Evolutionary conservation across 331 rosid genomes (phyloP).

Genomic region (Cydonia oblonga): DNA sequence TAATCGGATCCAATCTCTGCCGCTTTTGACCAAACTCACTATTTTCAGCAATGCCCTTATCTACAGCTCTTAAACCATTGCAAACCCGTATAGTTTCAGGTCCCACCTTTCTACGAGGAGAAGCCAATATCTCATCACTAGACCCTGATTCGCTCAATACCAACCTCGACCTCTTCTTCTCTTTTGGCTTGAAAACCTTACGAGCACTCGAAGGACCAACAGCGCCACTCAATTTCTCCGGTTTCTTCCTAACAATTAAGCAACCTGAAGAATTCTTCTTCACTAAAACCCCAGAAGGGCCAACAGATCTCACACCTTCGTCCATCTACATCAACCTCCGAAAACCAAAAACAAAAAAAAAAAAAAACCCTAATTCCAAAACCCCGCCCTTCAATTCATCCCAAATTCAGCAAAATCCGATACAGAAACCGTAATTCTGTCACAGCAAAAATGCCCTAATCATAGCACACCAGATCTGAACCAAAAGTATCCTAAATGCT

Average conservation of each 20-base stretch:
- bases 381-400: slow-evolving; percentile 22
- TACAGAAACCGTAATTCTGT: slow-evolving; percentile 29
- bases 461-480: slow-evolving; percentile 46
- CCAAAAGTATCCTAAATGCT: slow-evolving; percentile 19
- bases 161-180: slow-evolving; percentile 43
- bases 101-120: slow-evolving; percentile 55
- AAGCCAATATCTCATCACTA: slow-evolving; percentile 46
- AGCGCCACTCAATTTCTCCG: slow-evolving; percentile 40
- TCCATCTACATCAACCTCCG: slow-evolving; percentile 48
- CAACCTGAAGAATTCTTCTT: slow-evolving; percentile 80
- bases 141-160: slow-evolving; percentile 60
- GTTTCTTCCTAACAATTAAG: slow-evolving; percentile 67
- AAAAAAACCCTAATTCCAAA: slow-evolving; percentile 15
- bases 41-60: slow-evolving; percentile 35
- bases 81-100: slow-evolving; percentile 58
- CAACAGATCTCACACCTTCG: slow-evolving; percentile 55
- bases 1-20: slow-evolving; percentile 34
- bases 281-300: slow-evolving; percentile 61
- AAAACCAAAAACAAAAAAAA: background rate
- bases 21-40: slow-evolving; percentile 43
- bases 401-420: slow-evolving; percentile 16
- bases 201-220: slow-evolving; percentile 42
- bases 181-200: slow-evolving; percentile 39
- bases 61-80: slow-evolving; percentile 46
- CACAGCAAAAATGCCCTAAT: background rate